phyloP scores from a whole-genome alignment of 2,329 filamentous ascomycete species.

The Tetracladium maxilliforme region DNA sequence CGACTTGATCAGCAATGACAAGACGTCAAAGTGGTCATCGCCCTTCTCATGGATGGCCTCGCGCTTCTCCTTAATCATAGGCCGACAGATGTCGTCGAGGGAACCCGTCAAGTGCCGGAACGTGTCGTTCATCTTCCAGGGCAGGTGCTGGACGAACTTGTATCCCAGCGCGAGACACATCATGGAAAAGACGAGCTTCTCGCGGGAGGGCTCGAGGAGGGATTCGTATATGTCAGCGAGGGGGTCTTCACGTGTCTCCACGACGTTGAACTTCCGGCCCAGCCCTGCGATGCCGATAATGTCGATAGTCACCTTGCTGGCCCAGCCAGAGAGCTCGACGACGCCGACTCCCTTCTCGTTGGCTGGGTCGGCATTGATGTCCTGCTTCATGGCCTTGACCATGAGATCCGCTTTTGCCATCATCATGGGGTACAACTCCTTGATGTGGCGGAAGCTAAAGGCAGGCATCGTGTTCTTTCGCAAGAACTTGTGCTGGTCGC shows the following conservation, averaged over 20 bases:
- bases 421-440: slow-evolving; percentile 55
- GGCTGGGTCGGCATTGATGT: slow-evolving; percentile 15
- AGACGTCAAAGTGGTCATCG: slow-evolving; percentile 42
- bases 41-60: slow-evolving; percentile 24
- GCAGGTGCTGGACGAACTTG: slow-evolving; percentile 21
- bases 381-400: slow-evolving; percentile 24
- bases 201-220: slow-evolving; percentile 27
- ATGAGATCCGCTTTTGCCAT: slow-evolving; percentile 36
- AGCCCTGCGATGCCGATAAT: slow-evolving; percentile 45
- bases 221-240: slow-evolving; percentile 26
- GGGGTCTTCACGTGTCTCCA: slow-evolving; percentile 20
- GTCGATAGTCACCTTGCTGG: slow-evolving; percentile 37
- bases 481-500: slow-evolving; percentile 54
- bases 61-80: slow-evolving; percentile 32
- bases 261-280: slow-evolving; percentile 31
- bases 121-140: slow-evolving; percentile 27
- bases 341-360: slow-evolving; percentile 13
- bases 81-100: slow-evolving; percentile 23
- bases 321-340: slow-evolving; percentile 29
- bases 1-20: slow-evolving; percentile 39
- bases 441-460: slow-evolving; percentile 54
- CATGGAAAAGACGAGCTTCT: slow-evolving; percentile 29
- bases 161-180: slow-evolving; percentile 19
- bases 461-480: slow-evolving; percentile 54
- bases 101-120: slow-evolving; percentile 19